Percentiles rank a stretch among this genome's conserved stretches.
These are phyloP conservation scores for Chimonanthus salicifolius DNA, from an alignment of 164 flowering plant species.

Conservation along the genomic window DNA sequence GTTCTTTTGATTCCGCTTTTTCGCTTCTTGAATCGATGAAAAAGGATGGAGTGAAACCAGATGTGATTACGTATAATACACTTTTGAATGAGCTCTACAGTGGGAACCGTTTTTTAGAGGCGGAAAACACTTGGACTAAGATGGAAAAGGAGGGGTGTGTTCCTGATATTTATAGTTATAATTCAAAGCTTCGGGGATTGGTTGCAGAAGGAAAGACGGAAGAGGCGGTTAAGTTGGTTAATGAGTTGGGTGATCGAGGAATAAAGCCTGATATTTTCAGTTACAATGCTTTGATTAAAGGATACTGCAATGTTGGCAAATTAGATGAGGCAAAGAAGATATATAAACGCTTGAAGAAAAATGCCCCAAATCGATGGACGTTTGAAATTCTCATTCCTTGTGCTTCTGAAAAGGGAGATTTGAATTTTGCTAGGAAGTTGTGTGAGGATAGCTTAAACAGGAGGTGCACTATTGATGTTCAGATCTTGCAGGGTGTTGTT, in stretches of 20 bases:
- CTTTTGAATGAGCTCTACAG: conserved; percentile 30
- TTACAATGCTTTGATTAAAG: conserved; percentile 12
- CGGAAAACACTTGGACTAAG: conserved; percentile 32
- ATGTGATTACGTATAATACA: conserved; percentile 37
- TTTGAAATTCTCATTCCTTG: conserved; percentile 5
- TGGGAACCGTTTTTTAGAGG: conserved; percentile 24
- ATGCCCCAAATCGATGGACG: conserved; percentile 5
- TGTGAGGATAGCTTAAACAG: background rate
- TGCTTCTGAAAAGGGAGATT: conserved; percentile 4
- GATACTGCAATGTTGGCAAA: conserved; percentile 8
- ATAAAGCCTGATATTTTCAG: conserved; percentile 11
- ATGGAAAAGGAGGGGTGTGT: conserved; percentile 28
- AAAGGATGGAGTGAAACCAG: conserved; percentile 27
- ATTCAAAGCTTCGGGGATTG: conserved; percentile 32
- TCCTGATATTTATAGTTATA: conserved; percentile 26
- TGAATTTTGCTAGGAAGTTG: conserved; percentile 7
- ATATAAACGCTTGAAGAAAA: background rate
- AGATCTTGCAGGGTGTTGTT: conserved; percentile 7
- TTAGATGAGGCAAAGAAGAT: conserved; percentile 11
- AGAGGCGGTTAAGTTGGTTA: conserved; percentile 33
- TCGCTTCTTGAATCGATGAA: conserved; percentile 35
- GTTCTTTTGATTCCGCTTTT: conserved; percentile 30
- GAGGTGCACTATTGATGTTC: background rate
- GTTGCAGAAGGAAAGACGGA: conserved; percentile 11
- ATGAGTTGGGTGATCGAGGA: conserved; percentile 20